phyloP scores from a whole-genome alignment of 2,329 filamentous ascomycete species.

The Xylaria sp. region DNA sequence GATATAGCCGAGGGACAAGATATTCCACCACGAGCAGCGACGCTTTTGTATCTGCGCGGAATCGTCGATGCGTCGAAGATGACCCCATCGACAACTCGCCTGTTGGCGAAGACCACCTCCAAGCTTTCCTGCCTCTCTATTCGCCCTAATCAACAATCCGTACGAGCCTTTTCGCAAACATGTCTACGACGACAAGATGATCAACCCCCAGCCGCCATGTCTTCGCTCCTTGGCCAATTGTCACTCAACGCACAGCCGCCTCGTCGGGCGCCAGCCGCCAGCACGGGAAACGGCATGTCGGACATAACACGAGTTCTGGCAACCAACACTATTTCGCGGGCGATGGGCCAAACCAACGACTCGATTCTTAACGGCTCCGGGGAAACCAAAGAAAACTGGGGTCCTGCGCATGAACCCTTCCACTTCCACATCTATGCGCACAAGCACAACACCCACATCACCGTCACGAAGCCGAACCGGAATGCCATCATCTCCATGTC shows the following conservation, averaged over 20 bases:
- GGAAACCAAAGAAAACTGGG: conserved; percentile 42
- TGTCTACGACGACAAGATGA: conserved; percentile 35
- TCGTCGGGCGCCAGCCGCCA: conserved; percentile 1
- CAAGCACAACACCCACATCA: conserved; percentile 96
- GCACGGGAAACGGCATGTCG: background rate
- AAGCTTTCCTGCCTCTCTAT: conserved; percentile 36
- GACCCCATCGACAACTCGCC: conserved; percentile 52
- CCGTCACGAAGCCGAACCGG: conserved; percentile 80
- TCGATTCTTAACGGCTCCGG: conserved; percentile 29
- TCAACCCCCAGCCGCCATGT: conserved; percentile 11
- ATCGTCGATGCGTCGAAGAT: conserved; percentile 45
- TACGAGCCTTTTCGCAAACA: conserved; percentile 50
- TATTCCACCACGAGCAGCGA: background rate
- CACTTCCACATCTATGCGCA: conserved; percentile 86
- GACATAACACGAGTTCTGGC: conserved; percentile 30
- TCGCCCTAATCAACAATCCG: conserved; percentile 31
- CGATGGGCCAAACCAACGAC: conserved; percentile 29
- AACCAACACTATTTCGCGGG: conserved; percentile 24
- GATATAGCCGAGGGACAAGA: background rate
- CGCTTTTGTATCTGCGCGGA: background rate
- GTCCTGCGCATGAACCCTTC: conserved; percentile 64
- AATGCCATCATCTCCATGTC: conserved; percentile 80
- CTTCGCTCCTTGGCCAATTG: conserved; percentile 10
- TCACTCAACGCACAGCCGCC: background rate
- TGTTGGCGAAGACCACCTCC: conserved; percentile 49